Conservation (phyloP, 352 stramenopile genomes). For the Phytophthora aleatoria region DNA sequence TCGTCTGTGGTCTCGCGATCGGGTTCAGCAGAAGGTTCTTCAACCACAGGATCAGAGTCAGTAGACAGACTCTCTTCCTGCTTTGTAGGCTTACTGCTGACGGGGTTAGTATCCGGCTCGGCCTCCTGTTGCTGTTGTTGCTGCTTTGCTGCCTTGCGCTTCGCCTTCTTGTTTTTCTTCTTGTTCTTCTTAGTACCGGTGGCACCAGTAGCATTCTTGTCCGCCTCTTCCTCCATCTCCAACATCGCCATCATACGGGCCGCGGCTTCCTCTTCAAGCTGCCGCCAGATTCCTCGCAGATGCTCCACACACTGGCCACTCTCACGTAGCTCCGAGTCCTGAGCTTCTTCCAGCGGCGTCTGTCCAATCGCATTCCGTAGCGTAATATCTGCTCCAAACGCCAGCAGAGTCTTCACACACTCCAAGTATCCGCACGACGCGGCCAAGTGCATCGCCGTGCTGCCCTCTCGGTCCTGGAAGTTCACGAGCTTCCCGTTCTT, state of each 20-base stretch:
- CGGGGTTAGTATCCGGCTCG: constrained; percentile 6
- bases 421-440: constrained; percentile 73
- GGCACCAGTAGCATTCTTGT: constrained; percentile 1
- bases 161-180: constrained; percentile 80
- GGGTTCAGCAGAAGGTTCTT: not conserved
- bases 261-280: constrained; percentile 78
- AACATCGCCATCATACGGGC: constrained; percentile 85
- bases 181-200: constrained; percentile 54
- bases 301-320: constrained; percentile 66
- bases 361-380: constrained; percentile 80
- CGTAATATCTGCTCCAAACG: constrained; percentile 72
- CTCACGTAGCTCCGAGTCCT: constrained; percentile 60
- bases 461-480: constrained; percentile 83
- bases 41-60: not conserved
- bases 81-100: not conserved
- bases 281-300: constrained; percentile 65
- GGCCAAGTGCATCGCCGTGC: constrained; percentile 83
- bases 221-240: constrained; percentile 73
- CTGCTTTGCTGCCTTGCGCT: constrained; percentile 54
- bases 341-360: constrained; percentile 80
- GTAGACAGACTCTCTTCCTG: constrained; percentile 5
- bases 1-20: not conserved
- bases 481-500: constrained; percentile 77
- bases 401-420: constrained; percentile 72
- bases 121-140: constrained; percentile 31